These are phyloP conservation scores for Avena sativa DNA, from an alignment of 176 grass and related monocot species.

Conservation along the genomic window DNA sequence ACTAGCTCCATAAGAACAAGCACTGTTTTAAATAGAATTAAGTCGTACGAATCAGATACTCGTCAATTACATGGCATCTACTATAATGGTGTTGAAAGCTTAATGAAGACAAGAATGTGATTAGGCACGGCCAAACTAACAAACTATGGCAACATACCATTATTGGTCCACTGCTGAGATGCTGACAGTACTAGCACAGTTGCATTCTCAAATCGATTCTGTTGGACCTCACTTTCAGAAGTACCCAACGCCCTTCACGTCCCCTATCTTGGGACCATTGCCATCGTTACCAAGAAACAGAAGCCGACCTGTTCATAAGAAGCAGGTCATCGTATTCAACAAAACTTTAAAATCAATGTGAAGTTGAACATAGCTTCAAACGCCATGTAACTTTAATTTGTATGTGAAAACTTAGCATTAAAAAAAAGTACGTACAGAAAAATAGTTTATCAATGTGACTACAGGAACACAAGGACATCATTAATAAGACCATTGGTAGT, in stretches of 20 bases:
- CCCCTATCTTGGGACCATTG: slow-evolving; percentile 50
- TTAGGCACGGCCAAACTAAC: not conserved
- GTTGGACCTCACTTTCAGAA: slow-evolving; percentile 46
- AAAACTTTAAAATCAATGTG: not conserved
- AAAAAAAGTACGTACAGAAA: slow-evolving; percentile 18
- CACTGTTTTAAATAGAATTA: not conserved
- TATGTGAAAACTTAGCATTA: not conserved
- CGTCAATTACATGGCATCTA: slow-evolving; percentile 31
- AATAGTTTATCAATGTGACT: not conserved
- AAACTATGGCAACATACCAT: not conserved
- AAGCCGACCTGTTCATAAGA: slow-evolving; percentile 53
- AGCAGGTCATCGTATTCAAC: slow-evolving; percentile 6
- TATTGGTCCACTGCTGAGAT: slow-evolving; percentile 18
- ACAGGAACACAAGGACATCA: not conserved
- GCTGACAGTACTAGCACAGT: not conserved
- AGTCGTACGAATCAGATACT: not conserved
- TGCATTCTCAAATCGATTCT: slow-evolving; percentile 5
- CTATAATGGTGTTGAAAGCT: slow-evolving; percentile 27
- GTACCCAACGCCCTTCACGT: slow-evolving; percentile 61
- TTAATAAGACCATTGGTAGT: not conserved
- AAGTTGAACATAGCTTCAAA: slow-evolving; percentile 10
- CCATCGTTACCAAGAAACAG: slow-evolving; percentile 62
- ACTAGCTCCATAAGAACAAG: not conserved
- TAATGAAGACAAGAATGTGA: not conserved
- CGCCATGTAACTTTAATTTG: not conserved